Evolutionary conservation across 371 early-diverging fungal genomes (phyloP), one percentile per base, ranked within the genome.

Genomic region (Mucor saturninus): DNA sequence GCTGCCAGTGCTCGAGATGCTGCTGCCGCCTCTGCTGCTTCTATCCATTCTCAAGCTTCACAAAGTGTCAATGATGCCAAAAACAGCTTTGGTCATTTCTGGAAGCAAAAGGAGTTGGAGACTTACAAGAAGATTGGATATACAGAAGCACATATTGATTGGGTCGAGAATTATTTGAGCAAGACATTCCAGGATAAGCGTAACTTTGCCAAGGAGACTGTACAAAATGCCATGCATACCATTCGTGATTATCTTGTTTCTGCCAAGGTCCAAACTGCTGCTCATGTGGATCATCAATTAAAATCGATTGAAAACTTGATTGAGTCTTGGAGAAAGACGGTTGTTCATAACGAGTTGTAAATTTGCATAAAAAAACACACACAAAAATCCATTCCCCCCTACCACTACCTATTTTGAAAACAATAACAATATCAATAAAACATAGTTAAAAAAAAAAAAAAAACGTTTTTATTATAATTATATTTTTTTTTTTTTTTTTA

Each of bases 81-180:
- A 52, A 26, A 68, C 2, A 68, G 61, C 9, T 74, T 78, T 68
- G 81, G 69, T 14, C 39, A 65, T 14, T 73, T 59, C 60, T 76
- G 81, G 79, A 64, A 61, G 43, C 65, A 75, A 40, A 71, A 74
- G 54, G 68, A 80, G 48, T 39, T 61, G 8, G 70, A 80, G 26
- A 72, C 73, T 0, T 76, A 69, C 21, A 59, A 65, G 9, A 72
- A 71, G 50, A 54, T 80, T 31, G 81, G 78, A 5, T 81, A 81
- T 42, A 74, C 81, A 8, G 75, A 81, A 56, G 71, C 76, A 7
- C 79, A 81, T 21, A 64, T 81, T 15, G 62, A 81, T 29, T 75
- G 77, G 75, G 50, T 81, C 10, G 65, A 76, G 35, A 68, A 74
- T 37, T 71, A 76, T 42, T 66, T 81, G 7, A 58, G 68, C 8